A percentile compares a stretch with the other conserved stretches of the same genome.
phyloP scores from a whole-genome alignment of 805 yeast species.

The Ogataea trehalophila region DNA sequence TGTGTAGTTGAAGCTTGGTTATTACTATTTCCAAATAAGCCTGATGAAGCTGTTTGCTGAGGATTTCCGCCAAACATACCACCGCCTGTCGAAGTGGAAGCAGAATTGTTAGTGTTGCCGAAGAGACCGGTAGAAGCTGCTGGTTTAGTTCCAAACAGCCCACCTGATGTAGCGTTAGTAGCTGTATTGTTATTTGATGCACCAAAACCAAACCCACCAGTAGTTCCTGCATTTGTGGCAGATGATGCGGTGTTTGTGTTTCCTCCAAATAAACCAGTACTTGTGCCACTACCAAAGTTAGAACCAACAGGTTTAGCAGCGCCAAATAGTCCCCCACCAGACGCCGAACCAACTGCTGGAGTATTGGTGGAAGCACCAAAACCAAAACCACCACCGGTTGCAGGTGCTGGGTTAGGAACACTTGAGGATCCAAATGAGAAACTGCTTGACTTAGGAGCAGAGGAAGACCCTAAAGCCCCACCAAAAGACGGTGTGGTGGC shows the following conservation, averaged over 20 bases:
- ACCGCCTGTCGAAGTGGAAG: not conserved
- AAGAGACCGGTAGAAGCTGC: not conserved
- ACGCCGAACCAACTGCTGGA: constrained; percentile 11
- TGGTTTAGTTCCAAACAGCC: constrained; percentile 32
- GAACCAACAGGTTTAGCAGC: too few relatives aligned
- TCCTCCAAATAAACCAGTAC: not conserved
- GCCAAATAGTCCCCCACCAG: not conserved
- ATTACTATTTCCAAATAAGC: constrained; percentile 2
- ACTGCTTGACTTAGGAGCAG: constrained; percentile 2
- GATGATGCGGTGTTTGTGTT: constrained; percentile 7
- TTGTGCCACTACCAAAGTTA: too few relatives aligned
- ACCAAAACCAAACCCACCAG: not conserved
- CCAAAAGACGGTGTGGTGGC: constrained; percentile 11
- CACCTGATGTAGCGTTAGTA: constrained; percentile 24
- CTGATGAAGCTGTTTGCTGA: not conserved
- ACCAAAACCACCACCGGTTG: not conserved
- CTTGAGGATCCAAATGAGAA: not conserved
- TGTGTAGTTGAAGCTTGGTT: not conserved
- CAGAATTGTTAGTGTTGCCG: not conserved
- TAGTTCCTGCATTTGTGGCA: constrained; percentile 6
- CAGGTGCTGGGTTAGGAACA: too few relatives aligned
- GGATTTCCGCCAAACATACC: not conserved
- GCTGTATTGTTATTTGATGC: constrained; percentile 6
- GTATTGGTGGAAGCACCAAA: not conserved
- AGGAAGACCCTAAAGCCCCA: constrained; percentile 21